These are phyloP conservation scores for Tetrapyrgos nigripes DNA, from an alignment of 1,284 basidiomycete species.

Conservation along the genomic window DNA sequence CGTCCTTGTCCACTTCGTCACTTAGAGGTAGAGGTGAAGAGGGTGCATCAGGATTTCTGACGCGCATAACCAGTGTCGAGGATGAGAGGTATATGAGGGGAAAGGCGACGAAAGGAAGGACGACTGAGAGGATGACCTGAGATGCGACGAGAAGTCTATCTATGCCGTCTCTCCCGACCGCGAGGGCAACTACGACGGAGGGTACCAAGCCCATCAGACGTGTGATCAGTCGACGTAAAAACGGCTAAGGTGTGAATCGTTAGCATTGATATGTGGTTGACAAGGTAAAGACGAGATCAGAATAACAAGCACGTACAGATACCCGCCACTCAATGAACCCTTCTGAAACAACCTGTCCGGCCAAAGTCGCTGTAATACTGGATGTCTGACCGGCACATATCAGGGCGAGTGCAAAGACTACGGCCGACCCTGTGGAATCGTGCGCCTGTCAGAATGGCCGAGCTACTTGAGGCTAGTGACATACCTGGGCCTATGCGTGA, in stretches of 20 bases:
- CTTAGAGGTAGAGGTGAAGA: constrained; percentile 3
- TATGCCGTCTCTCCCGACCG: constrained; percentile 79
- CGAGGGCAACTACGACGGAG: constrained; percentile 79
- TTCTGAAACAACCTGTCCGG: constrained; percentile 85
- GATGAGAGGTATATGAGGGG: constrained; percentile 73
- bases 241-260: constrained; percentile 50
- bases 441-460: neutral
- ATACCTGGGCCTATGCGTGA: constrained; percentile 64
- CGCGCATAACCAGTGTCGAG: constrained; percentile 61
- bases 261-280: neutral
- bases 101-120: constrained; percentile 87
- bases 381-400: constrained; percentile 84
- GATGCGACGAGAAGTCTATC: constrained; percentile 85
- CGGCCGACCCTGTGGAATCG: constrained; percentile 58
- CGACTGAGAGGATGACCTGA: constrained; percentile 88
- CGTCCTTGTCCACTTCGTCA: constrained; percentile 3
- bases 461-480: constrained; percentile 18
- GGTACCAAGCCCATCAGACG: constrained; percentile 89
- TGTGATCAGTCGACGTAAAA: constrained; percentile 76
- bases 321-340: constrained; percentile 86
- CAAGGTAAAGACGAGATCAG: constrained; percentile 8
- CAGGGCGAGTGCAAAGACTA: constrained; percentile 80
- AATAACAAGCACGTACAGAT: constrained; percentile 52
- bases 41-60: constrained; percentile 23
- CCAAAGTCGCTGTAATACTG: constrained; percentile 82